Evolutionary conservation across 768 basidiomycete genomes (phyloP), one percentile per base, ranked within the genome.

Genomic region (Dacryopinax spathularia): DNA sequence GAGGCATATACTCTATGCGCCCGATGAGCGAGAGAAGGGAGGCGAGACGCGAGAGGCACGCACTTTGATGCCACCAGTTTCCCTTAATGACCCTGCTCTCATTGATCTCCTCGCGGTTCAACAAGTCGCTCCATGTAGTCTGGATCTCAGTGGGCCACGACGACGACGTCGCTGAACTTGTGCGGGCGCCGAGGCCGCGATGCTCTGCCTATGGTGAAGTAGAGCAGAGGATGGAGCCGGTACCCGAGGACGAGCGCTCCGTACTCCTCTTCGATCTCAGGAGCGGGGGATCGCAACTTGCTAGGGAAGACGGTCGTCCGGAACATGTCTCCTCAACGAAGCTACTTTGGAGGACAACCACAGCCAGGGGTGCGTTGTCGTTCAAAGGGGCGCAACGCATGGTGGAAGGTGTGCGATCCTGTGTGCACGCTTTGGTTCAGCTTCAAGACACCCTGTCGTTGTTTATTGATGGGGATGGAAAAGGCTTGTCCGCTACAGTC

Each of bases 121-220:
- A 78, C 66, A 78, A 75, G 78, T 80, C 78, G 76, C 65, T 76
- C 70, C 78, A 81, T 79, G 65, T 80, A 79, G 0, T 72, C 71
- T 1, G 75, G 65, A 61, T 81, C 79, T 34, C 72, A 75, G 66
- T 83, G 82, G 1, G 81, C 82, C 33, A 82, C 78, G 20, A 73
- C 75, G 31, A 75, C 67, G 69, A 75, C 74, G 65, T 74, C 72
- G 59, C 70, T 71, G 72, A 72, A 76, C 72, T 77, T n/a, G n/a
- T 80, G 43, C 79, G 76, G 41, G 68, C 73, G 12, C 79, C 78
- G 60, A 80, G 69, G 3, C 80, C 75, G 25, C 65, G 68, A 64
- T 70, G 74, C 67, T 81, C 80, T 43, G 74, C 66, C 68, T 69
- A 73, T 1, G 72, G 72, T 15, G 77, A 77, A 34, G 74, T 65